phyloP scores from a whole-genome alignment of 2,329 filamentous ascomycete species.

The Fusarium continuum region DNA sequence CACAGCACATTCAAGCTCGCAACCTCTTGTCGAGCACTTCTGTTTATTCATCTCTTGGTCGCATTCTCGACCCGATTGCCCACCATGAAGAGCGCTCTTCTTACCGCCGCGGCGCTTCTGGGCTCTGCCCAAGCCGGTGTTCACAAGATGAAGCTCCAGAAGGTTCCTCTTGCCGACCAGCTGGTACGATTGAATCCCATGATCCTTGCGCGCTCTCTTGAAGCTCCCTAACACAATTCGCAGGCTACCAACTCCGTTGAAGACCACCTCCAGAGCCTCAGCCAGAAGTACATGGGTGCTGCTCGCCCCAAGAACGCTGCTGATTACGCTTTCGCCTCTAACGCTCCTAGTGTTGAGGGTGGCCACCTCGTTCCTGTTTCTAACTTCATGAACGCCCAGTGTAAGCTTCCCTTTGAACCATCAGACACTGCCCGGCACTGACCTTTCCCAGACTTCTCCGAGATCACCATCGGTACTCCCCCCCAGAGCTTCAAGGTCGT shows the following conservation, averaged over 20 bases:
- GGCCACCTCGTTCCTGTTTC: slow-evolving; percentile 87
- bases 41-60: slow-evolving; percentile 11
- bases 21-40: slow-evolving; percentile 14
- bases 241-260: slow-evolving; percentile 82
- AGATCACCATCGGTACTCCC: slow-evolving; percentile 91
- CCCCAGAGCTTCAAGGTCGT: slow-evolving; percentile 98
- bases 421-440: slow-evolving; percentile 1
- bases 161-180: slow-evolving; percentile 91
- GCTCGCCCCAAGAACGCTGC: slow-evolving; percentile 71
- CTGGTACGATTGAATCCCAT: slow-evolving; percentile 68
- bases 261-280: slow-evolving; percentile 80
- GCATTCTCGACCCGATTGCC: slow-evolving; percentile 42
- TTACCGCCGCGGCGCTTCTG: slow-evolving; percentile 82
- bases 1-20: slow-evolving; percentile 24
- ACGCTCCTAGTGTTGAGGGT: slow-evolving; percentile 69
- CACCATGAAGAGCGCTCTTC: slow-evolving; percentile 85
- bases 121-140: slow-evolving; percentile 85
- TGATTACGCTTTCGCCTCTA: slow-evolving; percentile 82
- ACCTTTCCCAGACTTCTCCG: slow-evolving; percentile 83
- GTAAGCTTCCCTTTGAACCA: slow-evolving; percentile 62
- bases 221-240: slow-evolving; percentile 22
- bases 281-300: slow-evolving; percentile 93
- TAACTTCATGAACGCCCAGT: slow-evolving; percentile 99
- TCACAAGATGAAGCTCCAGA: slow-evolving; percentile 98
- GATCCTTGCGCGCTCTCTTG: neutral